Evolutionary conservation across 2,329 filamentous ascomycete species (phyloP), one percentile per base, ranked within the genome.

Genomic region (Cytospora mali): DNA sequence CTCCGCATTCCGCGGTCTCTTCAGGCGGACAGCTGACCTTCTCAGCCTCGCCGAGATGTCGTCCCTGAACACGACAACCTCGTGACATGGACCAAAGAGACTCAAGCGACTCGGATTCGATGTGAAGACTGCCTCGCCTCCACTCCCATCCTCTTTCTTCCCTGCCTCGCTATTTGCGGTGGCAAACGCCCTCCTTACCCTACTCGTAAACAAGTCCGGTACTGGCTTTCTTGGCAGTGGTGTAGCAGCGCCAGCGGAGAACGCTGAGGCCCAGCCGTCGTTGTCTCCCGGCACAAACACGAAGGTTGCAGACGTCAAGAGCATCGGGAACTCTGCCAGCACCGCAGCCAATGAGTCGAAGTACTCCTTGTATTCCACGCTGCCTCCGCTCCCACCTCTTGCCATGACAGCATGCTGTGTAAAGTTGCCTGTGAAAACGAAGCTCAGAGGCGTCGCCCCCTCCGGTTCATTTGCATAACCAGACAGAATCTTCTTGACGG

Each of bases 241-340:
- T 0, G 85, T 84, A 0, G 89, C 86, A 1, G 90, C 88, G 4
- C 92, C 92, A 2, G 88, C 88, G 0, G 86, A 87, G 73, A 96
- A 97, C 2, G 93, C 85, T 0, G 92, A 96, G 6, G 89, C 86
- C 95, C 95, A 99, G n/a, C 92, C 93, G 74, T 99, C 95, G 73
- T 97, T 96, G 76, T 98, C 94, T 31, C 95, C 95, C 0, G 95
- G 95, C 0, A 98, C 90, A 72, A 99, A 97, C 33, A 97, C 81
- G 73, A 98, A 97, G 0, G 91, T 94, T 6, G 91, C 89, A 28
- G 85, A 84, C 62, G 89, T 88, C 50, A 98, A 83, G 16, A 99
- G 83, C 0, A 84, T 82, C 3, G 92, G 92, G 71, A 92, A 98
- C 68, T 98, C 93, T 9, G 91, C 83, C 6, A 99, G 82, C 1